Conservation (phyloP, 176 grass and related monocot species). For the Carex cristatella region DNA sequence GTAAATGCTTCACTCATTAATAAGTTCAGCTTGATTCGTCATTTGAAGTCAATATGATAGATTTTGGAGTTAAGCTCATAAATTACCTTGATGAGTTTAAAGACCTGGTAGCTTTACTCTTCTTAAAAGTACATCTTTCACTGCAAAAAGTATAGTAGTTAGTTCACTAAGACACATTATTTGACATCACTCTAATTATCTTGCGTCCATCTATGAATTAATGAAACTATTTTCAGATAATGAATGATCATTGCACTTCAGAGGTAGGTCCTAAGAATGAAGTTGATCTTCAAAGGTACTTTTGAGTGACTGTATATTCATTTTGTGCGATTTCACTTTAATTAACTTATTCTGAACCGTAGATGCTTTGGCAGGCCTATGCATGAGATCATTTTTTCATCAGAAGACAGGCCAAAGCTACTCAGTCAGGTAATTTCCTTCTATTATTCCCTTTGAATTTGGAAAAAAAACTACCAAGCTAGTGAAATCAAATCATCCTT, state of each 20-base stretch:
- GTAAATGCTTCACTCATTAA: too few species aligned
- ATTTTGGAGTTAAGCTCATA: too few species aligned
- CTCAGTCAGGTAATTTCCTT: slow-evolving; percentile 9
- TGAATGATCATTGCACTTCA: slow-evolving; percentile 5
- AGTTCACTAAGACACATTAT: neutral
- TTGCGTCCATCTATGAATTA: neutral
- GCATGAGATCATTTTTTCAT: slow-evolving; percentile 26
- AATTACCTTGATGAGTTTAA: neutral
- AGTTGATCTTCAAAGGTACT: slow-evolving; percentile 9
- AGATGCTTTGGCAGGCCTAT: neutral
- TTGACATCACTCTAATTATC: neutral
- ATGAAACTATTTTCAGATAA: neutral
- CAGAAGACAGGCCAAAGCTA: slow-evolving; percentile 19
- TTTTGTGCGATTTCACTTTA: neutral
- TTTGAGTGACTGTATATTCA: neutral
- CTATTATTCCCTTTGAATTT: neutral
- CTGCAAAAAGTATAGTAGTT: neutral
- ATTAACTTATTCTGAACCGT: neutral
- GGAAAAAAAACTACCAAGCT: neutral
- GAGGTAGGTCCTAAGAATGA: neutral
- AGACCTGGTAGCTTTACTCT: neutral
- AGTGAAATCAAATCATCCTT: neutral
- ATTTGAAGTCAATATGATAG: too few species aligned
- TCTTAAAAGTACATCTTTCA: neutral
- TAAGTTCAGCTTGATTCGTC: too few species aligned